phyloP scores from a whole-genome alignment of 208 protist genomes.

The Crithidia expoeki region DNA sequence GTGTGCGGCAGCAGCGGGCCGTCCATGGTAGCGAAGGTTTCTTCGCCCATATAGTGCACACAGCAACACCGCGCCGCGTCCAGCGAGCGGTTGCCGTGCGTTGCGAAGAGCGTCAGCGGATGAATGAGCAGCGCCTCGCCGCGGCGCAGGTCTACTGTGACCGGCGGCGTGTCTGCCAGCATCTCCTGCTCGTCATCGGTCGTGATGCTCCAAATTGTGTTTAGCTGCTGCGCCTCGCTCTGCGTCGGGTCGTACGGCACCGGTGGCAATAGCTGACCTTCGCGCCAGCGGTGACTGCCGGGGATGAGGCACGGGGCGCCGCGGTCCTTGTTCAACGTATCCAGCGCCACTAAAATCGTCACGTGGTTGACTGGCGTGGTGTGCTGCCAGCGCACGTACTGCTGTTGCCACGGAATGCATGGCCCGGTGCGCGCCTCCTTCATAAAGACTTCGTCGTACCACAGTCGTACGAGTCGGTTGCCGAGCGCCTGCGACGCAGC shows the following conservation, averaged over 20 bases:
- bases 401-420: conserved; percentile 85
- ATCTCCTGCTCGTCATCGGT: conserved; percentile 80
- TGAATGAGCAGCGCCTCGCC: conserved; percentile 85
- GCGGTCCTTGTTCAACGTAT: conserved; percentile 82
- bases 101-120: conserved; percentile 77
- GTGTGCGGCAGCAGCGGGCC: conserved; percentile 80
- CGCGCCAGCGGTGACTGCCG: conserved; percentile 83
- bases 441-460: conserved; percentile 88
- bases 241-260: conserved; percentile 69
- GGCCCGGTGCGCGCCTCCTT: conserved; percentile 74
- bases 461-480: conserved; percentile 79
- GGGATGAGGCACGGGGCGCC: conserved; percentile 83
- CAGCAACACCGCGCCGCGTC: conserved; percentile 57
- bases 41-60: conserved; percentile 80
- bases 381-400: conserved; percentile 85
- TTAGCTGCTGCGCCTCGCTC: conserved; percentile 77
- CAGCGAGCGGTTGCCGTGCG: conserved; percentile 81
- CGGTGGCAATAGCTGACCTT: conserved; percentile 67
- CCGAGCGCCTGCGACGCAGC: conserved; percentile 81
- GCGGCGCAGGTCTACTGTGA: conserved; percentile 72
- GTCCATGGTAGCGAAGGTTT: conserved; percentile 51
- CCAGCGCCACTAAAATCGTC: conserved; percentile 77
- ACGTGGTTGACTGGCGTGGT: conserved; percentile 75
- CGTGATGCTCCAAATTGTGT: conserved; percentile 85
- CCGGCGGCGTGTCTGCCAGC: conserved; percentile 82